phyloP scores from a whole-genome alignment of 257 asterid species.

The Marsdenia floribunda region DNA sequence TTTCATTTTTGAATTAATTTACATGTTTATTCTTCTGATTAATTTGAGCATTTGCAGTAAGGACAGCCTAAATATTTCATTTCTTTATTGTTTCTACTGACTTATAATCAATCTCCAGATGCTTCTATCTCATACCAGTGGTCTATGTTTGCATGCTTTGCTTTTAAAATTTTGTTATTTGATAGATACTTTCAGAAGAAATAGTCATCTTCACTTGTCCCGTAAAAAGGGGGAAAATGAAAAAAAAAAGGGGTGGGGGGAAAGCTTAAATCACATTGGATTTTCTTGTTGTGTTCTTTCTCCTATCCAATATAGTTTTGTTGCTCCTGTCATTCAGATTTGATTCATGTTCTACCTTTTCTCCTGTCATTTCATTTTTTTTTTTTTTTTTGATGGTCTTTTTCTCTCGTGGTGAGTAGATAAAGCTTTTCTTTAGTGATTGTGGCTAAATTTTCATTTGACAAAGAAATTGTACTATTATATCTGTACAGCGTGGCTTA shows the following conservation, averaged over 20 bases:
- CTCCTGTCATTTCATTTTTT: background rate
- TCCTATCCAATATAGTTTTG: background rate
- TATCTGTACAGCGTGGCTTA: slow-evolving; percentile 75
- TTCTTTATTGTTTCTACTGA: background rate
- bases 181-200: background rate
- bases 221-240: background rate
- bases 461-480: slow-evolving; percentile 12
- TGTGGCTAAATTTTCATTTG: background rate
- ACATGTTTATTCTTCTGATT: background rate
- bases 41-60: background rate
- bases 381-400: background rate
- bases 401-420: background rate
- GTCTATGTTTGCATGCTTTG: background rate
- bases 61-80: background rate
- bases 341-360: background rate
- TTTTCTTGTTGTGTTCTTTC: background rate
- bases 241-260: too few relatives aligned
- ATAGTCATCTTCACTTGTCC: background rate
- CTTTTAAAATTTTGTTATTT: background rate
- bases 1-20: background rate
- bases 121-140: background rate
- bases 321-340: background rate
- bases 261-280: background rate
- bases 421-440: slow-evolving; percentile 1
- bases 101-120: background rate